A percentile compares a stretch with the other conserved stretches of the same genome.
These are phyloP conservation scores for Aciculoconidium aculeatum DNA, from an alignment of 805 yeast genomes.

Conservation along the genomic window DNA sequence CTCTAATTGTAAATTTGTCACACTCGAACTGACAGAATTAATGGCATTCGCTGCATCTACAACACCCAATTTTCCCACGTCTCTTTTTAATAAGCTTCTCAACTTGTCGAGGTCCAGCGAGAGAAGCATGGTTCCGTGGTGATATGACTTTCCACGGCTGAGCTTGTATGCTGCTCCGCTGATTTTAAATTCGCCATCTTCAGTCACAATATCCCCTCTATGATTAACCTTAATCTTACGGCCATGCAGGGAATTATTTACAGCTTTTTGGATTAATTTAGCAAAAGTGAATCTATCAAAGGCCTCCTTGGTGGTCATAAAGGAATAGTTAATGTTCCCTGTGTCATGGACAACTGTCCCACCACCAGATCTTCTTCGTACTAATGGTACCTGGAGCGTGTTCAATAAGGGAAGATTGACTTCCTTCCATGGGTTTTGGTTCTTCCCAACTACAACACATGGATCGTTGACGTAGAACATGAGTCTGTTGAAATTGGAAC, in stretches of 20 bases:
- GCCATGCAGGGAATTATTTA: constrained; percentile 15
- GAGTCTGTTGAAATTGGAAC: constrained; percentile 54
- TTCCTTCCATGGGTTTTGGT: constrained; percentile 94
- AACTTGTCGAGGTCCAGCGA: constrained; percentile 57
- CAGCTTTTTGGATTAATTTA: constrained; percentile 31
- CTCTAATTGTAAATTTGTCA: constrained; percentile 53
- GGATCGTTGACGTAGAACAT: constrained; percentile 72
- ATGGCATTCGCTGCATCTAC: constrained; percentile 50
- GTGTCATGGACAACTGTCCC: constrained; percentile 94
- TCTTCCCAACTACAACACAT: constrained; percentile 92
- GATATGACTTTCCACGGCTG: constrained; percentile 75
- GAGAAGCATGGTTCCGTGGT: constrained; percentile 93
- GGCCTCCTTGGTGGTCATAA: constrained; percentile 58
- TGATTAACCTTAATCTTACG: constrained; percentile 47
- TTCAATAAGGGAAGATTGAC: constrained; percentile 54
- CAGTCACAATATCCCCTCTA: constrained; percentile 73
- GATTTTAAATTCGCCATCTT: constrained; percentile 45
- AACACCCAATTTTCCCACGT: constrained; percentile 29
- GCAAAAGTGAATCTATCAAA: constrained; percentile 60
- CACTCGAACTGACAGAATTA: constrained; percentile 76
- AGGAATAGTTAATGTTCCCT: constrained; percentile 85
- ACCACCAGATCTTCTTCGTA: constrained; percentile 87
- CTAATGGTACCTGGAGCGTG: constrained; percentile 50
- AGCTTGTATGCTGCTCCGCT: constrained; percentile 93
- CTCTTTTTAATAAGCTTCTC: constrained; percentile 51